Evolutionary conservation across 306 rosid genomes (phyloP), one percentile per base, ranked within the genome.

Genomic region (Quercus variabilis): DNA sequence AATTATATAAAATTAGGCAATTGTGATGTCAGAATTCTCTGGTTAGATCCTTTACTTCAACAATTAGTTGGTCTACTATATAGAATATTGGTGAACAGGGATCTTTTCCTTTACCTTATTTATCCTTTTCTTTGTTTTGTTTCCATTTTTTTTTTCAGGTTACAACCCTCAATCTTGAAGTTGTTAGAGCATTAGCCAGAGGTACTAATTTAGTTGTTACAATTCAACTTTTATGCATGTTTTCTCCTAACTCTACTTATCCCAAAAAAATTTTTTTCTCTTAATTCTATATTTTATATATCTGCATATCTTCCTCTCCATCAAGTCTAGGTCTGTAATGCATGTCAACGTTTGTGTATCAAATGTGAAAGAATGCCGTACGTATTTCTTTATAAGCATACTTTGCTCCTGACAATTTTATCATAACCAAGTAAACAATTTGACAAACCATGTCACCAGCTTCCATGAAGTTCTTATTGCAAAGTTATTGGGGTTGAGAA

Each of bases 101-200:
- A 80, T 19, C 54, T 73, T 78, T 72, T 58, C 55, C 62, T 75
- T 75, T 74, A 30, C 11, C 49, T 41, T 41, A 9, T 41, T 41
- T 41, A 13, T 83, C 57, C 65, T 84, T 74, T 76, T 63, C 58
- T 74, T 31, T 69, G 35, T 26, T 55, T 75, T 58, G 67, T 70
- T 84, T 75, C 75, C 11, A 71, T 74, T 81, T 49, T 35, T 35
- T 70, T 74, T 85, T 76, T 86, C 97, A 94, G 97, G 99, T 94
- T 77, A 92, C 97, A 20, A 83, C 88, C 57, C 97, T 94, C 83
- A 94, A 91, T 87, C 95, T 92, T 62, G 91, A 92, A 87, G 91
- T 94, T 73, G 95, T 94, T 78, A 90, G 99, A 91, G 92, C 97
- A 68, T 87, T 94, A 19, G 97, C 97, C 64, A 86, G 93, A 91